Evolutionary conservation across 768 basidiomycete genomes (phyloP), one percentile per base, ranked within the genome.

Genomic region (Hypholoma sublateritium): DNA sequence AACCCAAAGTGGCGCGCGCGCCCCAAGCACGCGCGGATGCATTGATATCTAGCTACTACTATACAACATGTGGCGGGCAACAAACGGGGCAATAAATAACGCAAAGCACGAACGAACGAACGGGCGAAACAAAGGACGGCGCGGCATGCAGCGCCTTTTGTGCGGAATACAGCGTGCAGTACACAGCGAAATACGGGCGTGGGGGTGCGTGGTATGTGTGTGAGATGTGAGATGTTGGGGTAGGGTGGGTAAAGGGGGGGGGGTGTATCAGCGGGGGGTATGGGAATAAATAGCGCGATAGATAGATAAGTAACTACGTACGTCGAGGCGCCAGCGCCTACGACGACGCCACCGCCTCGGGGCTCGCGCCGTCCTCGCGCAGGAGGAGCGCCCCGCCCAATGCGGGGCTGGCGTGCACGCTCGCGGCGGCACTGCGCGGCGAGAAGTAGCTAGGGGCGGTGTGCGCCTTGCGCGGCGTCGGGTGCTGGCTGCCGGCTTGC

Each of bases 371-470:
- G 39, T 41, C 39, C 39, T 14, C 39, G 39, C 12, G 39, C 2
- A 41, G 39, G 16, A 41, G 19, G 12, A 35, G 12, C 17, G 34
- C n/a, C 4, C 42, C 46, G 39, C 34, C 51, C 49, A 52, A 45
- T 50, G 55, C 43, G 2, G 44, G 24, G 54, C 50, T 57, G 42
- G 57, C 59, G 36, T 58, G 21, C 36, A 21, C 36, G 22, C 45
- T 59, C 19, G 62, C n/a, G n/a, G n/a, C n/a, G n/a, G n/a, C n/a
- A n/a, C n/a, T n/a, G n/a, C n/a, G 63, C 25, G 63, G 65, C 14
- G 65, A 59, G 51, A 61, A 67, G 43, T 65, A 68, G 12, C 55
- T 59, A 16, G 68, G 70, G 1, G 67, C 65, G 8, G 65, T 66
- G 42, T 67, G 67, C 11, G 65, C 62, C 41, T 67, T 69, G 36